Conservation (phyloP, 2,329 filamentous ascomycete genomes). For the Colletotrichum viniferum region DNA sequence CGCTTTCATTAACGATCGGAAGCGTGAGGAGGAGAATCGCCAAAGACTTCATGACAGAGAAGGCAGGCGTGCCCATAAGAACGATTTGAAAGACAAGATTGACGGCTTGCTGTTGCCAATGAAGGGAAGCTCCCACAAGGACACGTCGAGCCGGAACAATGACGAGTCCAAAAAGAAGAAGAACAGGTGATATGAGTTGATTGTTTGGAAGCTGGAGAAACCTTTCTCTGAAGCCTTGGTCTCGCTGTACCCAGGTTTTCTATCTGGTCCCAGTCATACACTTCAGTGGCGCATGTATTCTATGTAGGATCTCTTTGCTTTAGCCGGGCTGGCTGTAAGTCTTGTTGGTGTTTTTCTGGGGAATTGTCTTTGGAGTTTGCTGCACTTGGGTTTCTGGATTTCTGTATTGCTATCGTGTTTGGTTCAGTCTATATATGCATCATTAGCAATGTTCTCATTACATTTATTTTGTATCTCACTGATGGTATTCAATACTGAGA, state of each 20-base stretch:
- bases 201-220: neutral
- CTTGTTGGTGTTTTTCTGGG: neutral
- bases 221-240: neutral
- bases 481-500: too few relatives aligned
- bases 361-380: neutral
- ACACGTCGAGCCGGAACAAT: neutral
- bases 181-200: neutral
- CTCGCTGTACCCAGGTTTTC: neutral
- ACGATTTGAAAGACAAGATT: neutral
- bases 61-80: neutral
- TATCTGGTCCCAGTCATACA: neutral
- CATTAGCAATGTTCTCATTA: too few relatives aligned
- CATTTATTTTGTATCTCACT: too few relatives aligned
- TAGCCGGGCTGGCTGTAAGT: neutral
- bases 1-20: neutral
- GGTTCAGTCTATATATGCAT: too few relatives aligned
- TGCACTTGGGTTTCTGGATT: neutral
- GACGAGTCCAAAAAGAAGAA: neutral
- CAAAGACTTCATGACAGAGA: neutral
- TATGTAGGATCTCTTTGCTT: neutral
- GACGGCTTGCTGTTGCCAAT: neutral
- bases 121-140: neutral
- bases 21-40: neutral
- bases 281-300: neutral
- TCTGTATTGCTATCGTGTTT: neutral